Percentiles rank a stretch among this genome's conserved stretches.
phyloP scores from a whole-genome alignment of 306 rosid genomes.

The Purshia tridentata region DNA sequence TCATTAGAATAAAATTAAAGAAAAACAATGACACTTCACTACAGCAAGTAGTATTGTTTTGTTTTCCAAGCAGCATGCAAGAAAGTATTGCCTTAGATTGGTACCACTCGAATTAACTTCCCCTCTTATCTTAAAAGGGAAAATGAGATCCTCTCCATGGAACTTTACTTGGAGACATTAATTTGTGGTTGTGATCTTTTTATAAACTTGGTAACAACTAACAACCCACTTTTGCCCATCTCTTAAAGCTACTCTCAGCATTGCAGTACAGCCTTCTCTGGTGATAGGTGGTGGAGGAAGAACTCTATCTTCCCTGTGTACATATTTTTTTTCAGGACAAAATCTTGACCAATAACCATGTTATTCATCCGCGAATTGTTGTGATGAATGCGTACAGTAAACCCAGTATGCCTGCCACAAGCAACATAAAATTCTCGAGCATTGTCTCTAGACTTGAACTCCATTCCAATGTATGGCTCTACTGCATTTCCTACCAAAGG shows the following conservation, averaged over 20 bases:
- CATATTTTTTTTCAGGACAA: constrained; percentile 32
- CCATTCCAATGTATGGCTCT: constrained; percentile 23
- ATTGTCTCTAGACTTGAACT: constrained; percentile 26
- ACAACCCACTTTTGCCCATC: constrained; percentile 29
- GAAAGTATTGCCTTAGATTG: too few species aligned
- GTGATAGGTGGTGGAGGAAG: constrained; percentile 35
- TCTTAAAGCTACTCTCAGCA: constrained; percentile 33
- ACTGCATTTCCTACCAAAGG: constrained; percentile 13
- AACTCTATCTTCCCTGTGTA: constrained; percentile 27
- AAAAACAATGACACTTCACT: not conserved
- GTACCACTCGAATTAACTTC: not conserved
- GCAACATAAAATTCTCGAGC: constrained; percentile 26
- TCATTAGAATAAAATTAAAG: not conserved
- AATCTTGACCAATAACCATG: constrained; percentile 31
- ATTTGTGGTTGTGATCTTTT: constrained; percentile 19
- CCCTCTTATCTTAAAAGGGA: not conserved
- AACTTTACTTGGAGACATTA: constrained; percentile 30
- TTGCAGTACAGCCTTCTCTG: constrained; percentile 28
- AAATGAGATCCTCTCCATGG: constrained; percentile 24
- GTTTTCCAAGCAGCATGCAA: too few species aligned
- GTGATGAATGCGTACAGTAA: constrained; percentile 27
- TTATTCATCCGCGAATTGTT: constrained; percentile 27
- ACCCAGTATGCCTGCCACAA: constrained; percentile 28
- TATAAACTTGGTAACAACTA: constrained; percentile 24
- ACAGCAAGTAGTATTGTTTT: too few species aligned